Evolutionary conservation across 1,284 basidiomycete genomes (phyloP), one percentile per base, ranked within the genome.

Genomic region (Xerocomus amazonicus): DNA sequence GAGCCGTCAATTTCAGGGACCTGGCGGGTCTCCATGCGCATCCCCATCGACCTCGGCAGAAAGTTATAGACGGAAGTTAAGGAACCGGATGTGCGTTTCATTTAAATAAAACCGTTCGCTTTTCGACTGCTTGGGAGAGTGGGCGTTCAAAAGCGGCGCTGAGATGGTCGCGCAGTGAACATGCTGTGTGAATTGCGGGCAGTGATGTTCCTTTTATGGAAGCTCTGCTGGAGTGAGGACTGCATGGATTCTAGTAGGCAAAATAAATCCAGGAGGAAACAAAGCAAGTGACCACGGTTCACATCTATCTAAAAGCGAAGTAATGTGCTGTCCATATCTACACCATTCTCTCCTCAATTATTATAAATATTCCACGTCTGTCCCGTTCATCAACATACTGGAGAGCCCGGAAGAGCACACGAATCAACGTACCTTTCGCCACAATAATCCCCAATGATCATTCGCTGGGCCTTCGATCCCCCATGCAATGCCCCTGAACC

Each of bases 401-500:
- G 4, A 10, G 29, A 9, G 3, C 13, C 12, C 13, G 7, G 19
- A 26, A 38, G 14, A 14, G 23, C 23, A 40, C n/a, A 26, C 3
- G 27, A 28, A 84, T 31, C 19, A 23, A 23, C 19, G 19, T 53
- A 88, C 87, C 68, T 87, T 83, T 56, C 92, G 78, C 93, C 92
- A 97, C 53, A 70, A 62, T 55, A 92, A 72, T 3, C 92, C 91
- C 78, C 78, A 81, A 61, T 93, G 81, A 0, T 92, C 79, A 50
- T 79, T 79, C 54, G 97, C 79, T 3, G 90, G 86, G 1, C 93
- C 93, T 39, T 85, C 80, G 48, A 97, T 90, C 8, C 96, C 96
- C 65, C 92, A 94, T 1, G 92, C 89, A 37, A 95, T 72, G 23
- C 83, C 87, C 55, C 79, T 85, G 76, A 97, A 98, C 92, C 92